Percentiles rank a stretch among this genome's conserved stretches.
phyloP scores from a whole-genome alignment of 2,329 filamentous ascomycete genomes.

The Microascus cirrosus region DNA sequence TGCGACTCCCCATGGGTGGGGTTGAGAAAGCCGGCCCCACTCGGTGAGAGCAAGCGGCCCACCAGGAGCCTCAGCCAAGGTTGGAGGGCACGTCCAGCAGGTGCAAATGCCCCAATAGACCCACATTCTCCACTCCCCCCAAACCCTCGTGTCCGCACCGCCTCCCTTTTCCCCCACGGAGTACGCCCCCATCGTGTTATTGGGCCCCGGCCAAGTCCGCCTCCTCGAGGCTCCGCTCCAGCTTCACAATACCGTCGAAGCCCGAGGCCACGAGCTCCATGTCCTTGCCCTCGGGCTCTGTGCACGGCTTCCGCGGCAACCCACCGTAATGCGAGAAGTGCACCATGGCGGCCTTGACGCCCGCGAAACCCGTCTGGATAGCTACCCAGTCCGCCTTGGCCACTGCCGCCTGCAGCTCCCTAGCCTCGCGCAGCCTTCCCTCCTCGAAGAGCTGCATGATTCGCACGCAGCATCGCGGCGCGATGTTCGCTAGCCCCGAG shows the following conservation, averaged over 20 bases:
- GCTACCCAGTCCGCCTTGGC: constrained; percentile 33
- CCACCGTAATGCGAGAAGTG: constrained; percentile 26
- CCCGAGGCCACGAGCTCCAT: constrained; percentile 21
- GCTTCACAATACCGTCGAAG: constrained; percentile 20
- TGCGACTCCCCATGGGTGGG: not conserved
- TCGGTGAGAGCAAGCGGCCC: not conserved
- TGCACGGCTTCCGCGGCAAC: constrained; percentile 26
- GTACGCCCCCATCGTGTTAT: not conserved
- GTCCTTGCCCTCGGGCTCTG: constrained; percentile 19
- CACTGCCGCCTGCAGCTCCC: constrained; percentile 25
- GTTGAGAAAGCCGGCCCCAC: not conserved
- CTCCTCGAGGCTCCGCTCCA: constrained; percentile 13
- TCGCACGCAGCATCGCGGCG: constrained; percentile 21
- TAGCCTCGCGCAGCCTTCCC: constrained; percentile 20
- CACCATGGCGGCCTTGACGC: constrained; percentile 33
- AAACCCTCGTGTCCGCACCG: not conserved
- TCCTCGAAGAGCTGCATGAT: constrained; percentile 21
- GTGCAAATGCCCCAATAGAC: not conserved
- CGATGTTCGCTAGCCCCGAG: constrained; percentile 27
- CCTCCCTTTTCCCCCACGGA: not conserved
- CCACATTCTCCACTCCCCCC: not conserved
- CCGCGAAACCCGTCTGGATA: constrained; percentile 35
- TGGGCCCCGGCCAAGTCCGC: not conserved
- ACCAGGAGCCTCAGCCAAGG: not conserved
- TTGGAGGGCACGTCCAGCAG: not conserved